Evolutionary conservation across 2,329 filamentous ascomycete species (phyloP), one percentile per base, ranked within the genome.

Genomic region (Monosporascus sp.): DNA sequence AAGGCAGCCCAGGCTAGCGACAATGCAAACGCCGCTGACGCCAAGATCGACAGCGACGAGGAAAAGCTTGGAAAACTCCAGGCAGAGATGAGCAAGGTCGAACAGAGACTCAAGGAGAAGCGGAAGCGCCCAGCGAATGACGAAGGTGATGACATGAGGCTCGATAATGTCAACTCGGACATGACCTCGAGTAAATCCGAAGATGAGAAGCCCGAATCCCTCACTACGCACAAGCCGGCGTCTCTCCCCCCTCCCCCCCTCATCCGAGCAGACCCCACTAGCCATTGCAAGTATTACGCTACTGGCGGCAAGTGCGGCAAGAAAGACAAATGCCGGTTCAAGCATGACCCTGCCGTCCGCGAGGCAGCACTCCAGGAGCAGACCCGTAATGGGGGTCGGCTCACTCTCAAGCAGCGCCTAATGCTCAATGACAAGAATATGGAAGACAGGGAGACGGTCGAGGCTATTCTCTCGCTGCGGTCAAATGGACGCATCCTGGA

Each of bases 241-340:
- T 64, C 61, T 49, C 69, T 57, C 67, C 79, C 52, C 72, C 79
- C 59, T 71, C 79, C 59, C 68, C 78, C 57, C 76, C 80, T 68
- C 77, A 80, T 59, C 20, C 57, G 67, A 65, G 83, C 83, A 49
- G 83, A 86, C 63, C 77, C 84, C 43, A 78, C 81, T 49, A 83
- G 81, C 59, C 84, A 86, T 64, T 87, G 84, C 80, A 87, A 87
- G 71, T 87, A 87, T 69, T 87, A 81, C 66, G 85, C 84, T 40
- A 87, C 84, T 50, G 84, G 84, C 60, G 84, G 84, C 56, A 84
- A 77, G 54, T 87, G 84, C 71, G 84, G 84, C 50, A 87, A 87
- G 78, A 86, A 86, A 79, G 82, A 83, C 82, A 87, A 87, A 83
- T 87, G 84, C 75, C 84, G 84, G 72, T 87, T 87, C 71, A 82